Conservation (phyloP, 306 rosid genomes). For the Alnus glutinosa region DNA sequence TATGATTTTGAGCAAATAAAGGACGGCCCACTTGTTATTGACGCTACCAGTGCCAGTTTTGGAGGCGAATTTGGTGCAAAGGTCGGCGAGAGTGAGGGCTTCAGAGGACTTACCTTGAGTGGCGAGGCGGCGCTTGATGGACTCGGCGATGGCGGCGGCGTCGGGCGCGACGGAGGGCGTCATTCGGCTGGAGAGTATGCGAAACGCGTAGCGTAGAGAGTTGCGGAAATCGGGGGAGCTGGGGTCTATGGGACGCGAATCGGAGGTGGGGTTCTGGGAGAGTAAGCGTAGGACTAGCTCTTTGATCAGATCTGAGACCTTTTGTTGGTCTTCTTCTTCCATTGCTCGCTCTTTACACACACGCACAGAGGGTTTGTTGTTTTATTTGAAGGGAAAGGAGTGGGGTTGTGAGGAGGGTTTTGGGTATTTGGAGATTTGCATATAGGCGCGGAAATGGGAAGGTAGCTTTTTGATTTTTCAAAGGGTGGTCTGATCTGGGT, state of each 20-base stretch:
- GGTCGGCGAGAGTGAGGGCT: slow-evolving; percentile 89
- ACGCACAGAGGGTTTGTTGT: not conserved
- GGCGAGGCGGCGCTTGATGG: slow-evolving; percentile 89
- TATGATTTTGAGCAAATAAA: slow-evolving; percentile 70
- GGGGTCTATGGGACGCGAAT: slow-evolving; percentile 45
- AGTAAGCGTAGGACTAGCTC: slow-evolving; percentile 75
- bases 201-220: slow-evolving; percentile 80
- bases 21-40: slow-evolving; percentile 87
- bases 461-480: no score
- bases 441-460: no score
- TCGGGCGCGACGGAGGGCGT: slow-evolving; percentile 83
- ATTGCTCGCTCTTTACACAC: slow-evolving; percentile 25
- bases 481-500: no score
- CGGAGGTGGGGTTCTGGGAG: slow-evolving; percentile 45
- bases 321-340: slow-evolving; percentile 88
- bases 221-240: slow-evolving; percentile 51
- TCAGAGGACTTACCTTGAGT: slow-evolving; percentile 81
- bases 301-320: slow-evolving; percentile 78
- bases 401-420: not conserved
- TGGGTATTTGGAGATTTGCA: not conserved
- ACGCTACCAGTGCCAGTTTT: slow-evolving; percentile 70
- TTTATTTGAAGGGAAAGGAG: not conserved
- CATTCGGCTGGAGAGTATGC: slow-evolving; percentile 76
- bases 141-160: slow-evolving; percentile 85
- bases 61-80: slow-evolving; percentile 70